Conservation (phyloP, 306 rosid species). For the Boehmeria nivea region DNA sequence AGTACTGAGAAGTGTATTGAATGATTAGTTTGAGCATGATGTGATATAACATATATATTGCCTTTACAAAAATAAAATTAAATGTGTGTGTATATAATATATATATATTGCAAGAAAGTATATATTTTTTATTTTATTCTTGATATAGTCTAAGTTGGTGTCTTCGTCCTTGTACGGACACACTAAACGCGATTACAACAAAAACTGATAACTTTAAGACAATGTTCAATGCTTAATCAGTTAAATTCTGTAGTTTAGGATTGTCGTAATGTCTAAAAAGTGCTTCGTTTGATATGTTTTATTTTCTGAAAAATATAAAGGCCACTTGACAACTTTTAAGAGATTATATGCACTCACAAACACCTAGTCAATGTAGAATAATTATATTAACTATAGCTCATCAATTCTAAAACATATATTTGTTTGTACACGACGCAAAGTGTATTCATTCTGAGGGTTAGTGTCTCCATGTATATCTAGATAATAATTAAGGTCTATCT, state of each 20-base stretch:
- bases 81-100: too few relatives aligned
- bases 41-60: background rate
- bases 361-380: background rate
- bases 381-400: background rate
- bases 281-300: conserved; percentile 13
- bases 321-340: too few relatives aligned
- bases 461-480: background rate
- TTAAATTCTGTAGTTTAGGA: conserved; percentile 9
- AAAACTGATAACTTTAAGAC: conserved; percentile 6
- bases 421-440: conserved; percentile 8
- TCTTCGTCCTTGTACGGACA: conserved; percentile 24
- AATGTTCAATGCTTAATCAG: background rate
- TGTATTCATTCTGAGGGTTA: background rate
- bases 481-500: background rate
- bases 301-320: too few relatives aligned
- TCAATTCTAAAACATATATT: background rate
- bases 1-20: background rate
- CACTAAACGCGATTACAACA: background rate
- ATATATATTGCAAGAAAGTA: background rate
- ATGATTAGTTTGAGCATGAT: background rate
- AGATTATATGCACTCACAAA: too few relatives aligned
- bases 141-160: conserved; percentile 7
- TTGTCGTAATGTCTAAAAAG: conserved; percentile 19
- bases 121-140: background rate
- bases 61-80: background rate